Base-by-base conservation (phyloP, 768 basidiomycete genomes). In the Agrocybe chaxingu region DNA sequence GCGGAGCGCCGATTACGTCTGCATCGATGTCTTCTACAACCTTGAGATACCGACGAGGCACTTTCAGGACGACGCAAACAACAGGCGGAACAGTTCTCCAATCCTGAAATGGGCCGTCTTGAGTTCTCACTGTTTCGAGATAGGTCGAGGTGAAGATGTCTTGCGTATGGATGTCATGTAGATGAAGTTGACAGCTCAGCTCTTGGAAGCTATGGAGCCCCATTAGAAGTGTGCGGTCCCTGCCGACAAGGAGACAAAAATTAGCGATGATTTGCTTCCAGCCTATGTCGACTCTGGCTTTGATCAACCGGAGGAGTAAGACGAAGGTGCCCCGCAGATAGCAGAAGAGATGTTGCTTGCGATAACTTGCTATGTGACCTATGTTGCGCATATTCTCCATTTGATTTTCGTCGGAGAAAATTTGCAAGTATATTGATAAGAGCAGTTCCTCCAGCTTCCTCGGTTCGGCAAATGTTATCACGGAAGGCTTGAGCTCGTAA, bases 291-390 rank as follows among this genome's bases (percentile, higher is more conserved):
- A 73, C 60, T 35, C 67, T 63, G 16, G 61, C 62, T 51, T 71
- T 73, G 32, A 80, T 64, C 9, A 72, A 56, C 11, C 58, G 57
- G 11, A 85, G 61, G 37, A 85, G 62, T 2, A 68, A 54, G 1
- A 66, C 79, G 45, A 83, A 81, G 31, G 71, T 75, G 34, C 66
- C 66, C 9, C 83, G 73, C 8, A 62, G 70, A 54, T 84, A 82
- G 52, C 78, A 77, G 16, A 72, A 24, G 30, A 67, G 51, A 30
- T 50, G 58, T 8, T 61, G 55, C 12, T 56, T 58, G 3, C 40
- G n/a, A 1, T 70, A 11, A 0, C 55, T 33, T 2, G 41, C 11
- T 1, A 44, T 8, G 40, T 39, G 42, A 10, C 37, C 32, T 8
- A 50, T 24, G 40, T 54, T 54, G 35, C 16, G 30, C 30, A 51